A percentile compares a stretch with the other conserved stretches of the same genome.
Evolutionary conservation across 2,329 filamentous ascomycete genomes (phyloP).

Genomic region (Xylariaceae sp.): DNA sequence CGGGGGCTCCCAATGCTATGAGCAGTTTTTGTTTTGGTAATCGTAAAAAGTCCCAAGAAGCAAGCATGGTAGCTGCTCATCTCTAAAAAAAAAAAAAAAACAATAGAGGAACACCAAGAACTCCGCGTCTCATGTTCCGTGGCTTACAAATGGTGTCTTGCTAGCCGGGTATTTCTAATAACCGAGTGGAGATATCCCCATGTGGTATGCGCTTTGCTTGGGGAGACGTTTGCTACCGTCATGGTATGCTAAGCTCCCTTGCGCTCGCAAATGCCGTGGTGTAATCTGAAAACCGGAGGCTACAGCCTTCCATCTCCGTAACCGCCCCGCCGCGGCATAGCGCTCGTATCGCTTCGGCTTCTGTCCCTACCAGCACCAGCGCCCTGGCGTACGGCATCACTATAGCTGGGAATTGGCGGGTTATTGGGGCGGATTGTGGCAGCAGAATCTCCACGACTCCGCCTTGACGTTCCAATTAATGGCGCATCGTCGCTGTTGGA

Average conservation of each 20-base stretch:
- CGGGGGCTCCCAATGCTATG: slow-evolving; percentile 12
- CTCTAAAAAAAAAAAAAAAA: background rate
- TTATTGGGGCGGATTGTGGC: slow-evolving; percentile 36
- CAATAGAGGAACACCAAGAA: slow-evolving; percentile 6
- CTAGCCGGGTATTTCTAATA: slow-evolving; percentile 20
- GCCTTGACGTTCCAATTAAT: slow-evolving; percentile 43
- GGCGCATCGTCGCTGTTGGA: slow-evolving; percentile 52
- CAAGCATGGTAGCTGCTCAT: background rate
- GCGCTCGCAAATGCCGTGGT: slow-evolving; percentile 12
- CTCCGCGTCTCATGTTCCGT: slow-evolving; percentile 16
- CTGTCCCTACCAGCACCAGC: slow-evolving; percentile 42
- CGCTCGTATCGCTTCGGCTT: slow-evolving; percentile 37
- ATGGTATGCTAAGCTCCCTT: slow-evolving; percentile 5
- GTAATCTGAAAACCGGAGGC: background rate
- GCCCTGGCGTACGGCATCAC: slow-evolving; percentile 61
- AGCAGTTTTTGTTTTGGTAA: slow-evolving; percentile 6
- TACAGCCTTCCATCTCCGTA: slow-evolving; percentile 1
- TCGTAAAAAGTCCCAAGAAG: slow-evolving; percentile 4
- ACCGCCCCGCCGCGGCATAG: slow-evolving; percentile 22
- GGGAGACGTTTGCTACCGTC: background rate
- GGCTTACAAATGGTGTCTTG: slow-evolving; percentile 10
- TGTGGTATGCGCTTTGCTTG: background rate
- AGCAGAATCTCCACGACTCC: slow-evolving; percentile 46
- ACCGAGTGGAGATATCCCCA: slow-evolving; percentile 6
- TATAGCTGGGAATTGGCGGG: slow-evolving; percentile 78